Evolutionary conservation across 768 basidiomycete genomes (phyloP), one percentile per base, ranked within the genome.

Genomic region (Amyloporia xantha): DNA sequence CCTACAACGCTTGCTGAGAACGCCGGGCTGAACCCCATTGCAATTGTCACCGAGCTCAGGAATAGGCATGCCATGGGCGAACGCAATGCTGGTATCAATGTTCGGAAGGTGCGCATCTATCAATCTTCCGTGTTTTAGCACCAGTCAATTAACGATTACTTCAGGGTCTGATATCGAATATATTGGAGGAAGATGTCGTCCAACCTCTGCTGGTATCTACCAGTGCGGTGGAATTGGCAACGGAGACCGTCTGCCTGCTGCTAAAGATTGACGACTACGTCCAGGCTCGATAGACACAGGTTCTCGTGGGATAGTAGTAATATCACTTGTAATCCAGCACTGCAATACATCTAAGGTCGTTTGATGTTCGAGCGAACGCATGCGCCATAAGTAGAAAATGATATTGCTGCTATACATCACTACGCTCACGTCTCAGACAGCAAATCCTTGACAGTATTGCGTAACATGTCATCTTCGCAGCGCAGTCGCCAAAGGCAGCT

Each of bases 1-100:
- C 96, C 96, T 3, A 95, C 86, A 2, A 99, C 96, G 0, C 75
- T 99, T 19, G 96, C 96, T 21, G 96, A 99, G 71, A 99, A 99
- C 64, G 96, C 96, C 20, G 96, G 96, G 37, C 75, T 99, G 49
- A 96, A 98, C 68, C 92, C 96, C 5, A 97, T 99, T 56, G 85
- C 91, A 5, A 98, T 99, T 63, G 94, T 99, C 47, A 99, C 96
- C 23, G 96, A 99, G 63, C 74, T 99, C 47, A 82, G 96, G 54
- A 99, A 99, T 71, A 79, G 93, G 54, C 96, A 99, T 67, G 94
- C 96, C 1, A 74, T 92, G 7, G 96, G 96, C 27, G 96, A 99
- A 59, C 77, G 79, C 54, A 92, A 86, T 57, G 94, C 96, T 23
- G 96, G 96, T 26, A 98, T 99, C 68, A 99, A 98, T 66, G 93